A percentile compares a stretch with the other conserved stretches of the same genome.
Evolutionary conservation across 108 stramenopile genomes (phyloP).

Genomic region (Cyclotella choctawhatcheeana): DNA sequence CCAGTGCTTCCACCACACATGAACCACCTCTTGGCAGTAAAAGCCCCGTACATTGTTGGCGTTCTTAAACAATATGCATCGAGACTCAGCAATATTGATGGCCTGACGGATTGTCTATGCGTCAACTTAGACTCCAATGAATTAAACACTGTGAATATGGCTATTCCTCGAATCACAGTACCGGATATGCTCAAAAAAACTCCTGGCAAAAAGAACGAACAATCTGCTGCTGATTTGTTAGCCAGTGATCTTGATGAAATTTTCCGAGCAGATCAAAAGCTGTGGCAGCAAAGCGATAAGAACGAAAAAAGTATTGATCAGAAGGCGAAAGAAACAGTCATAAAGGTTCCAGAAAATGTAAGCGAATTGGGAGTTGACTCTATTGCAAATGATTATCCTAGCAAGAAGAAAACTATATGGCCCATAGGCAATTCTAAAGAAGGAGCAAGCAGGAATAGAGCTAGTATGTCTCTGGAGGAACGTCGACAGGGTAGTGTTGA

Average conservation of each 20-base stretch:
- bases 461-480: slow-evolving; percentile 33
- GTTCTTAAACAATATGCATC: slow-evolving; percentile 48
- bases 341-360: slow-evolving; percentile 38
- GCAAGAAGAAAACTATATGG: slow-evolving; percentile 9
- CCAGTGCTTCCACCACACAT: slow-evolving; percentile 85
- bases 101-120: slow-evolving; percentile 78
- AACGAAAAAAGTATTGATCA: no score
- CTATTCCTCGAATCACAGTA: slow-evolving; percentile 31
- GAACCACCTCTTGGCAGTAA: slow-evolving; percentile 63
- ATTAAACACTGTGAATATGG: slow-evolving; percentile 73
- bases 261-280: slow-evolving; percentile 76
- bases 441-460: neutral
- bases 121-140: slow-evolving; percentile 78
- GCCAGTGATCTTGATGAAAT: slow-evolving; percentile 80
- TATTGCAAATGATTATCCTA: slow-evolving; percentile 13
- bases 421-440: slow-evolving; percentile 10
- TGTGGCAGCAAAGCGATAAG: slow-evolving; percentile 56
- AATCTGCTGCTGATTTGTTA: slow-evolving; percentile 63
- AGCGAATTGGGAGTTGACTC: slow-evolving; percentile 39
- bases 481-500: slow-evolving; percentile 40
- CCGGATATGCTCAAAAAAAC: slow-evolving; percentile 47
- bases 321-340: slow-evolving; percentile 66
- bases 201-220: slow-evolving; percentile 13
- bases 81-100: slow-evolving; percentile 50
- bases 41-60: slow-evolving; percentile 78